Evolutionary conservation across 2,329 filamentous ascomycete species (phyloP).

Genomic region (Fusarium siculi): DNA sequence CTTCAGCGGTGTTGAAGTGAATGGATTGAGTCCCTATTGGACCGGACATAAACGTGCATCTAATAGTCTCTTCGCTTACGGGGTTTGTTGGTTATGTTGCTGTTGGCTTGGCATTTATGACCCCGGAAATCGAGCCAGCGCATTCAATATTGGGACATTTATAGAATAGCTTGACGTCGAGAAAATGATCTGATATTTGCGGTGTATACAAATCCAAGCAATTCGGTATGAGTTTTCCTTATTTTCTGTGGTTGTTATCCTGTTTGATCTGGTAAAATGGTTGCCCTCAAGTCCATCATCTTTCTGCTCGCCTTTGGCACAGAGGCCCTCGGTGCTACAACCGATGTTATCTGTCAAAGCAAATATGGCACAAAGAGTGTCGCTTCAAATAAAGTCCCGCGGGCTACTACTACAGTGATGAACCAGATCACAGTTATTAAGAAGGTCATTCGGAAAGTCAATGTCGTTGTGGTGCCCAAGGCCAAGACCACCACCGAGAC

Average conservation of each 20-base stretch:
- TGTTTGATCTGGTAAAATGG: not conserved
- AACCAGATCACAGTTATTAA: not conserved
- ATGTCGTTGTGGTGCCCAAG: not conserved
- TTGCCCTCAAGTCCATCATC: not conserved
- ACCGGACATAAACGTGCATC: not conserved
- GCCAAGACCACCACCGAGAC: not conserved
- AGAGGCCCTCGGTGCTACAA: not conserved
- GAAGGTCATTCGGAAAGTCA: constrained; percentile 4
- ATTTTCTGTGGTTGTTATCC: too few species aligned
- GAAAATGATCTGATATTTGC: not conserved
- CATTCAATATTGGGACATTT: not conserved
- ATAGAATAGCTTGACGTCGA: not conserved
- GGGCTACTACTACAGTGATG: not conserved
- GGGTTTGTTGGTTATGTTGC: not conserved
- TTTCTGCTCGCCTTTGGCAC: not conserved
- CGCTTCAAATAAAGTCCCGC: not conserved
- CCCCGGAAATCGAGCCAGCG: not conserved
- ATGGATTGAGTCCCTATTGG: not conserved
- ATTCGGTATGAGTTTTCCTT: rapidly evolving
- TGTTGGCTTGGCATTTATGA: not conserved
- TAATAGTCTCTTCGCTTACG: not conserved
- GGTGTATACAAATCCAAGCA: not conserved
- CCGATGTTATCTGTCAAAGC: not conserved
- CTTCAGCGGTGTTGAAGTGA: not conserved
- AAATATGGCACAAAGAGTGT: not conserved